Base-by-base conservation (phyloP, 2,329 filamentous ascomycete species). In the Fusarium annulatum region DNA sequence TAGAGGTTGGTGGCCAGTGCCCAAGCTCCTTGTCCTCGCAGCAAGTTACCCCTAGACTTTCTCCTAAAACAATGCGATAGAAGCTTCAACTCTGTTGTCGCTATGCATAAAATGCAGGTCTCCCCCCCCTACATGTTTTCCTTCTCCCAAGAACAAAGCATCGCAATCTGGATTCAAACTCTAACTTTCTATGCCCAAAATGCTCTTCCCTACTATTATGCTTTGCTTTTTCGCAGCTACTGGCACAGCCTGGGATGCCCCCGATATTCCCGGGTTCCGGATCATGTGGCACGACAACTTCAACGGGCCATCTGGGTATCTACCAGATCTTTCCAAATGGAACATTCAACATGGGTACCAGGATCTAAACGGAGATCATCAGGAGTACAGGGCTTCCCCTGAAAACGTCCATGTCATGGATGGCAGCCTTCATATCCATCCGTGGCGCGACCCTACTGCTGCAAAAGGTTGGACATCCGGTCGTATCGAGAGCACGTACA, bases 321-420 rank as follows among this genome's bases (percentile, higher is more conserved):
- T 77, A 11, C 83, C 84, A 46, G 81, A 84, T 74, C 39, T 74
- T 7, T 71, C 72, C 52, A 83, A 74, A 52, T 89, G 87, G 87
- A 84, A 85, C 78, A 81, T 67, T 19, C 34, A 67, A 30, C 39
- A 61, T 11, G 53, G 64, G 64, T 67, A 60, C 28, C 39, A 67
- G 33, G 18, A 67, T 21, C 38, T 61, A 9, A 67, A 67, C 23
- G 52, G 62, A 3, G 64, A 67, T 36, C 23, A 23, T 10, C 64
- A 67, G 81, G 26, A 72, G 76, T 21, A 84, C 81, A 67, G 41
- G 79, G 76, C 45, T 64, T 76, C 64, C 4, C 19, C 33, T 3
- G 4, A 7, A 3, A 87, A 88, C 78, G 77, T 87, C 8, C 86
- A 88, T 76, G 80, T 85, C 45, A 85, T 82, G n/a, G 86, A 84